A percentile compares a stretch with the other conserved stretches of the same genome.
Evolutionary conservation across 2,329 filamentous ascomycete genomes (phyloP).

Genomic region (Pyricularia grisea): DNA sequence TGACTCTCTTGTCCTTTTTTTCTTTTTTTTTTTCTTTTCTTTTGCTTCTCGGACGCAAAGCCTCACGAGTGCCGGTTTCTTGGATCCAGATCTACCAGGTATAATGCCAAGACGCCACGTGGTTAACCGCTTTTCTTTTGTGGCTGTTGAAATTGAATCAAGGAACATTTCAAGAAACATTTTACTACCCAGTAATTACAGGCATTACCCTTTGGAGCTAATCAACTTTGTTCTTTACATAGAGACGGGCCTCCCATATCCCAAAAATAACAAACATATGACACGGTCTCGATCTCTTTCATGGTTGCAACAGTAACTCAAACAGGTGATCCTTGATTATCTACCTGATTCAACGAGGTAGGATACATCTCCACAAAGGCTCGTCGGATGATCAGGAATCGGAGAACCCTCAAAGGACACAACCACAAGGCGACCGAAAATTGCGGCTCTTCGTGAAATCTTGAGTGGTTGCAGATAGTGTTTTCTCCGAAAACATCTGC

Average conservation of each 20-base stretch:
- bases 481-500: too few species aligned
- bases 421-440: not conserved
- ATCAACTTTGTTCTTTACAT: too few species aligned
- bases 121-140: not conserved
- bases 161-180: not conserved
- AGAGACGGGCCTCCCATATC: too few species aligned
- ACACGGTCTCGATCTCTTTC: too few species aligned
- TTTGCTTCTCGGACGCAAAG: not conserved
- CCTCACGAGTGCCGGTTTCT: not conserved
- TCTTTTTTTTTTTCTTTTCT: too few species aligned
- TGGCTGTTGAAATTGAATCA: not conserved
- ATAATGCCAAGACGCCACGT: not conserved
- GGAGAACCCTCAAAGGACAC: not conserved
- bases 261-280: too few species aligned
- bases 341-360: not conserved
- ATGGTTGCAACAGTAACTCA: too few species aligned
- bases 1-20: not conserved
- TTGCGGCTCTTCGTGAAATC: not conserved
- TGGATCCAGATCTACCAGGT: not conserved
- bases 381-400: not conserved
- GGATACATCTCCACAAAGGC: not conserved
- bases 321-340: not conserved
- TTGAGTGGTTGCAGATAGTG: not conserved
- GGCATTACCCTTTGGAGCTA: not conserved
- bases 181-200: too few species aligned